phyloP scores from a whole-genome alignment of 2,329 filamentous ascomycete genomes.

The Venturia carpophila region DNA sequence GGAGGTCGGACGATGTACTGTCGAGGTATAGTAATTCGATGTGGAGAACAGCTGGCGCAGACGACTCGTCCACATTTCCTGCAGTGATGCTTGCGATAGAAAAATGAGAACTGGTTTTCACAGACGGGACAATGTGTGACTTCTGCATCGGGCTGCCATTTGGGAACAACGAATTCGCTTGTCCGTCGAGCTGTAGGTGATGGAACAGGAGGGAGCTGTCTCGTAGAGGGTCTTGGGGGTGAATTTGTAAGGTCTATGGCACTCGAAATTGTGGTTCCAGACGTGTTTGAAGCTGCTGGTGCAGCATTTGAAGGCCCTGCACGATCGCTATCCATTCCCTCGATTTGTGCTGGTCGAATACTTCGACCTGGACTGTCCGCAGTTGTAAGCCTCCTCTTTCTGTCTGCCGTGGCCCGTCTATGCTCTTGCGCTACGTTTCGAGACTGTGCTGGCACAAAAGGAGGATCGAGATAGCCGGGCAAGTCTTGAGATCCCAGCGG shows the following conservation, averaged over 20 bases:
- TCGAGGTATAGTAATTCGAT: constrained; percentile 87
- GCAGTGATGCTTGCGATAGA: constrained; percentile 88
- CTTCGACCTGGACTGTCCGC: constrained; percentile 29
- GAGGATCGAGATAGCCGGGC: not conserved
- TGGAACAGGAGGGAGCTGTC: not conserved
- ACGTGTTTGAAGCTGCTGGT: not conserved
- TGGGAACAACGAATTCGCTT: constrained; percentile 53
- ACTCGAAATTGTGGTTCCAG: not conserved
- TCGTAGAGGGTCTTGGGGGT: not conserved
- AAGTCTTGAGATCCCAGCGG: not conserved
- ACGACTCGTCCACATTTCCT: constrained; percentile 91
- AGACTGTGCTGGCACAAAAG: not conserved
- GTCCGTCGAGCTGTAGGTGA: not conserved
- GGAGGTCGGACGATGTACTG: constrained; percentile 85
- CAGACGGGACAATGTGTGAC: constrained; percentile 82
- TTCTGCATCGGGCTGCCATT: constrained; percentile 84
- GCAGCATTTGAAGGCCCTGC: constrained; percentile 10
- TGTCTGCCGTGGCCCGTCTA: constrained; percentile 23
- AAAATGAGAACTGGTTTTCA: constrained; percentile 67
- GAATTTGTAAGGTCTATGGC: constrained; percentile 1
- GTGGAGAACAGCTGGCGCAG: constrained; percentile 81
- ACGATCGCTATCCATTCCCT: constrained; percentile 7
- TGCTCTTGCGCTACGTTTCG: not conserved
- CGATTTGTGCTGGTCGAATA: constrained; percentile 20
- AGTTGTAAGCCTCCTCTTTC: constrained; percentile 31